Evolutionary conservation across 2,329 filamentous ascomycete genomes (phyloP).

Genomic region (Aphanocladium album): DNA sequence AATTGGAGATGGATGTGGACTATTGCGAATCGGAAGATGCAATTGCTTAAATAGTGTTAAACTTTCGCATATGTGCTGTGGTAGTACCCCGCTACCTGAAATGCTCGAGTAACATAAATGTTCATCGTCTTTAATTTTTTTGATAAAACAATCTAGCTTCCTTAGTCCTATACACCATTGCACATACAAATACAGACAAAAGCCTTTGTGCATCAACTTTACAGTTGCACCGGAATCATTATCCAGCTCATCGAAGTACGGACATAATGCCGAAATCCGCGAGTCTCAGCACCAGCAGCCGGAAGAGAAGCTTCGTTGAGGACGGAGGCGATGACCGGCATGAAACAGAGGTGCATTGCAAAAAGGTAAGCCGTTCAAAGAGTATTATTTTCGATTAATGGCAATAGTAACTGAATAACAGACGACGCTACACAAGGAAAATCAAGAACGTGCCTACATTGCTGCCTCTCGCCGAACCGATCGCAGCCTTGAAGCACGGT

Average conservation of each 20-base stretch:
- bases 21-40: neutral
- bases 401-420: neutral
- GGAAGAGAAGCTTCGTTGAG: neutral
- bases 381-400: neutral
- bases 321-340: neutral
- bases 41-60: neutral
- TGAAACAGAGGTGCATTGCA: neutral
- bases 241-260: no score
- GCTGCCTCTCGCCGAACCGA: conserved; percentile 84
- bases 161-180: no score
- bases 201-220: no score
- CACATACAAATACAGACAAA: no score
- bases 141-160: neutral
- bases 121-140: no score
- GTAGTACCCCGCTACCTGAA: neutral
- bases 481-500: conserved; percentile 76
- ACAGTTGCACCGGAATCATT: no score
- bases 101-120: neutral
- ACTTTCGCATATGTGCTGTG: neutral
- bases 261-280: neutral
- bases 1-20: neutral
- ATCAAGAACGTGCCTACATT: conserved; percentile 84
- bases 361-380: neutral
- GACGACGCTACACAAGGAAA: conserved; percentile 44
- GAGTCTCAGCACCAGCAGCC: no score